Evolutionary conservation across 1,284 basidiomycete species (phyloP).

Genomic region (Moesziomyces parantarcticus): DNA sequence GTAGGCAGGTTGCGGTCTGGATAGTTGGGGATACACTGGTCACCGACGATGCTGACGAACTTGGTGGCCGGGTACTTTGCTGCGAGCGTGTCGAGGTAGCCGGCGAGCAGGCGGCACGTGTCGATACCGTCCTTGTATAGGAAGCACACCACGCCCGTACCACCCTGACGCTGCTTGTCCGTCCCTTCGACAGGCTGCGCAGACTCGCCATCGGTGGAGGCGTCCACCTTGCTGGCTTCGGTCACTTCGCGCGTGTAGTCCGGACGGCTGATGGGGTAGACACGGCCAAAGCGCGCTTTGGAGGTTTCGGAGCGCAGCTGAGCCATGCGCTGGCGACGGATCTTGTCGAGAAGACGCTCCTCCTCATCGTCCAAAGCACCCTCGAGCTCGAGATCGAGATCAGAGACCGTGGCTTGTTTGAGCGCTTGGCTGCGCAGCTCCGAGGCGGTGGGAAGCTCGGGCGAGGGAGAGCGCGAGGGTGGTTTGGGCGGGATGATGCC

Average conservation of each 20-base stretch:
- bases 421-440: slow-evolving; percentile 47
- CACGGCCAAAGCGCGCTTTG: slow-evolving; percentile 81
- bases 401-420: slow-evolving; percentile 52
- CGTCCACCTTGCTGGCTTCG: slow-evolving; percentile 82
- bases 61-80: slow-evolving; percentile 87
- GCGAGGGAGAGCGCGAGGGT: slow-evolving; percentile 64
- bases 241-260: slow-evolving; percentile 96
- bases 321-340: slow-evolving; percentile 76
- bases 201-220: slow-evolving; percentile 59
- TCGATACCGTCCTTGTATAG: slow-evolving; percentile 80
- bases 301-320: slow-evolving; percentile 76
- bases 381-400: slow-evolving; percentile 58
- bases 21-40: slow-evolving; percentile 93
- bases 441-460: slow-evolving; percentile 49
- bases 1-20: slow-evolving; percentile 92
- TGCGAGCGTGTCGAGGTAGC: slow-evolving; percentile 80
- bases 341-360: slow-evolving; percentile 79
- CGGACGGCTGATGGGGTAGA: slow-evolving; percentile 87
- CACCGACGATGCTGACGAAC: slow-evolving; percentile 93
- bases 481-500: slow-evolving; percentile 66
- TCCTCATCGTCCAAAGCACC: slow-evolving; percentile 74
- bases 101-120: slow-evolving; percentile 78
- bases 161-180: slow-evolving; percentile 70
- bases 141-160: slow-evolving; percentile 85
- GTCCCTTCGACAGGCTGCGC: background rate